Base-by-base conservation (phyloP, 2,329 filamentous ascomycete species). In the Camillea tinctor region DNA sequence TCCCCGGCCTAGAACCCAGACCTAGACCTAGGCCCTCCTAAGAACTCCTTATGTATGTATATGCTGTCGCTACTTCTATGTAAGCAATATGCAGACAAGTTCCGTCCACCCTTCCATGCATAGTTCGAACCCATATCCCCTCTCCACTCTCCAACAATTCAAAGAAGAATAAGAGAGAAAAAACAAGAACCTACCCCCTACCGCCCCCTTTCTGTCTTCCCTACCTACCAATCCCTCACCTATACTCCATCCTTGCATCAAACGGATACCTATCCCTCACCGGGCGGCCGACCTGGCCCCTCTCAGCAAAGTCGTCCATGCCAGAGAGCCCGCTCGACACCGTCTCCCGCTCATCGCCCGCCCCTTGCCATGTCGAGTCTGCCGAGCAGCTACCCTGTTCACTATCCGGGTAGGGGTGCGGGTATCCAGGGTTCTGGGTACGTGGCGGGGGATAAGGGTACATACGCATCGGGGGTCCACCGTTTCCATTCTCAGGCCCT, bases 231-330 rank as follows among this genome's bases (percentile, higher is more conserved):
- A n/a, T n/a, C n/a, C n/a, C n/a, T 62, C 53, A 64, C 36, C 52
- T 61, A 54, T 58, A 65, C 26, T 65, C 58, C 55, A 57, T 40
- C 4, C 59, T 54, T 1, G 58, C 56, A 20, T 63, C 60, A 71
- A 67, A 68, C 6, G 68, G 62, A 53, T 60, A 60, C 30, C 63
- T 56, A 49, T 68, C 60, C 55, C 64, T 62, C 20, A 67, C 19
- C n/a, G 58, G 57, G 19, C 57, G 52, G 2, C 65, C 66, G 26
- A 69, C 54, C 64, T 71, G 69, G 2, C 66, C 67, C 57, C 64
- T 70, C 61, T 72, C 70, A 44, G 65, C 63, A 30, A 64, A 66
- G 50, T 69, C 67, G 17, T 66, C 66, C 64, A 69, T 62, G 17
- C 67, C 61, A n/a, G 65, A 66, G 52, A 69, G 62, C 19, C 64